These are phyloP conservation scores for Eucalyptus marginata DNA, from an alignment of 345 rosid genomes.

Conservation along the genomic window DNA sequence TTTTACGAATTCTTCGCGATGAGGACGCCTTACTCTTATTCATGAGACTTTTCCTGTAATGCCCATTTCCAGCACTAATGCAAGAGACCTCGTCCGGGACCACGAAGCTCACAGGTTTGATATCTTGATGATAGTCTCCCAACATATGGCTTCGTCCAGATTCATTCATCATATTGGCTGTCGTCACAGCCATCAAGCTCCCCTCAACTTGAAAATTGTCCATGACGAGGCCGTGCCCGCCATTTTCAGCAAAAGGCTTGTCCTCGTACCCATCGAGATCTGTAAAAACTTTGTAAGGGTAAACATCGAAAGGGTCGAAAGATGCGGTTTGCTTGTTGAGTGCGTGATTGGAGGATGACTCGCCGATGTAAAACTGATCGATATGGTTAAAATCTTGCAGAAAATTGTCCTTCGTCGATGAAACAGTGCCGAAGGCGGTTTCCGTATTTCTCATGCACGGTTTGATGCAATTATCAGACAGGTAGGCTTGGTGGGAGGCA, in stretches of 20 bases:
- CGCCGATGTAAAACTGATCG: conserved; percentile 25
- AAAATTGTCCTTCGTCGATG: conserved; percentile 4
- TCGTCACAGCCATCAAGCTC: not conserved
- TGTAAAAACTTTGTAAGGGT: conserved; percentile 19
- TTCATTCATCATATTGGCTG: not conserved
- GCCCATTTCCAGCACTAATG: conserved; percentile 18
- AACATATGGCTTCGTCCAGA: not conserved
- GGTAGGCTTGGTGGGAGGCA: conserved; percentile 3
- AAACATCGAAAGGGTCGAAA: conserved; percentile 28
- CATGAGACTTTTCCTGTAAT: conserved; percentile 3
- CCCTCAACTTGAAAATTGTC: conserved; percentile 34
- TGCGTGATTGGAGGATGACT: conserved; percentile 23
- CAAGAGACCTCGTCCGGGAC: conserved; percentile 57
- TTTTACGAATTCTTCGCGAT: conserved; percentile 32
- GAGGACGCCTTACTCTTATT: conserved; percentile 15
- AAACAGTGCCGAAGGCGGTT: conserved; percentile 15
- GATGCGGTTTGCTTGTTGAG: not conserved
- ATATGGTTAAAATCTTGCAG: conserved; percentile 51
- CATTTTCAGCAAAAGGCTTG: conserved; percentile 32
- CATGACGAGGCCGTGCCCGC: conserved; percentile 30
- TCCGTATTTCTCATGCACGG: conserved; percentile 18
- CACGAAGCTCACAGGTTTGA: conserved; percentile 25
- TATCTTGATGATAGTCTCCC: conserved; percentile 19
- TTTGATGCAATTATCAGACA: conserved; percentile 5
- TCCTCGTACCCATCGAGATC: conserved; percentile 37